Percentiles rank a stretch among this genome's conserved stretches.
phyloP scores from a whole-genome alignment of 2,329 filamentous ascomycete genomes.

The Pseudocercospora fijiensis region DNA sequence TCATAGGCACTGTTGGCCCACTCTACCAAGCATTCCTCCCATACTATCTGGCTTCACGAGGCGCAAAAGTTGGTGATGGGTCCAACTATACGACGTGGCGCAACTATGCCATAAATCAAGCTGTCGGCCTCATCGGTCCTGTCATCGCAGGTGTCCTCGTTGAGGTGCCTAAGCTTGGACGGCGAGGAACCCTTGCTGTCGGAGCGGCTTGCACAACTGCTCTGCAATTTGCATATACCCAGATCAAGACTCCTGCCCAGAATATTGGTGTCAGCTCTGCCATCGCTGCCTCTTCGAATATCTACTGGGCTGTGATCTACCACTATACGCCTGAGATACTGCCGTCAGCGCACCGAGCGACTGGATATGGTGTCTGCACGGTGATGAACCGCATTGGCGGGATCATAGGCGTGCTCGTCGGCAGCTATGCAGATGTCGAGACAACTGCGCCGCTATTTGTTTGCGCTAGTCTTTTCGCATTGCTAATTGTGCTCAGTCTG shows the following conservation, averaged over 20 bases:
- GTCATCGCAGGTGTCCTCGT: constrained; percentile 41
- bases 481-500: constrained; percentile 30
- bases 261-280: constrained; percentile 30
- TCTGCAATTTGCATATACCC: constrained; percentile 32
- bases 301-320: constrained; percentile 69
- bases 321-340: constrained; percentile 77
- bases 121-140: constrained; percentile 67
- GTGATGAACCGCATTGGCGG: constrained; percentile 32
- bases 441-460: constrained; percentile 33
- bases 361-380: constrained; percentile 48
- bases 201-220: constrained; percentile 29
- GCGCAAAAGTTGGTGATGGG: constrained; percentile 18
- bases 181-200: constrained; percentile 28
- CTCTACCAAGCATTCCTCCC: constrained; percentile 90
- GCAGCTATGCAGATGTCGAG: constrained; percentile 31
- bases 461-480: constrained; percentile 32
- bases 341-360: constrained; percentile 68
- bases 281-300: constrained; percentile 49
- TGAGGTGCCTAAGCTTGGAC: constrained; percentile 29
- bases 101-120: constrained; percentile 69
- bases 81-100: constrained; percentile 63
- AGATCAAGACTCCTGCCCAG: constrained; percentile 30
- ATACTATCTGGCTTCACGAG: constrained; percentile 61
- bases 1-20: constrained; percentile 72
- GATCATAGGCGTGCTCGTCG: constrained; percentile 31